Percentiles rank a stretch among this genome's conserved stretches.
phyloP scores from a whole-genome alignment of 2,329 filamentous ascomycete genomes.

The Aspergillus arachidicola region DNA sequence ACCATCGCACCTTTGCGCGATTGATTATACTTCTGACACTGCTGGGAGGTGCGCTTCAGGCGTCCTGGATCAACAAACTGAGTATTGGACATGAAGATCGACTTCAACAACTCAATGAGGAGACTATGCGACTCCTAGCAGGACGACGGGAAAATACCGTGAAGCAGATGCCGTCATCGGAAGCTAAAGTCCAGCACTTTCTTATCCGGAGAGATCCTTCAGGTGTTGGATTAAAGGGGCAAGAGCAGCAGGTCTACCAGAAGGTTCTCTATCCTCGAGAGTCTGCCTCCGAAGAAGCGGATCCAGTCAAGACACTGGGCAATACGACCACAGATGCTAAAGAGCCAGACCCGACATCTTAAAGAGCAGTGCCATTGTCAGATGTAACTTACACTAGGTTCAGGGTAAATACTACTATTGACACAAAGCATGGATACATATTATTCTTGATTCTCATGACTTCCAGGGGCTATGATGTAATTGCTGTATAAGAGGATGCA shows the following conservation, averaged over 20 bases:
- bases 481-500: neutral
- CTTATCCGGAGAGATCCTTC: constrained; percentile 70
- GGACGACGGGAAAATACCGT: constrained; percentile 56
- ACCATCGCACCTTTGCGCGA: constrained; percentile 75
- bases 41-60: constrained; percentile 72
- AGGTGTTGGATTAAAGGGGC: constrained; percentile 48
- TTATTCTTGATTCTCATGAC: neutral
- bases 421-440: neutral
- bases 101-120: constrained; percentile 66
- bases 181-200: constrained; percentile 76
- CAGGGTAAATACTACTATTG: neutral
- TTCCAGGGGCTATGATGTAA: neutral
- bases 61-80: constrained; percentile 66
- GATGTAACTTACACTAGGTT: neutral
- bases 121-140: constrained; percentile 60
- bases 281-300: neutral
- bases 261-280: constrained; percentile 27
- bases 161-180: constrained; percentile 49
- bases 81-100: constrained; percentile 67
- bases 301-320: neutral
- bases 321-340: neutral
- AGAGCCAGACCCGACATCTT: neutral
- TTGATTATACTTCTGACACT: constrained; percentile 71
- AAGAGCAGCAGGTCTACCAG: constrained; percentile 46
- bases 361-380: neutral